Evolutionary conservation across 352 stramenopile species (phyloP), one percentile per base, ranked within the genome.

Genomic region (Phytophthora pisi): DNA sequence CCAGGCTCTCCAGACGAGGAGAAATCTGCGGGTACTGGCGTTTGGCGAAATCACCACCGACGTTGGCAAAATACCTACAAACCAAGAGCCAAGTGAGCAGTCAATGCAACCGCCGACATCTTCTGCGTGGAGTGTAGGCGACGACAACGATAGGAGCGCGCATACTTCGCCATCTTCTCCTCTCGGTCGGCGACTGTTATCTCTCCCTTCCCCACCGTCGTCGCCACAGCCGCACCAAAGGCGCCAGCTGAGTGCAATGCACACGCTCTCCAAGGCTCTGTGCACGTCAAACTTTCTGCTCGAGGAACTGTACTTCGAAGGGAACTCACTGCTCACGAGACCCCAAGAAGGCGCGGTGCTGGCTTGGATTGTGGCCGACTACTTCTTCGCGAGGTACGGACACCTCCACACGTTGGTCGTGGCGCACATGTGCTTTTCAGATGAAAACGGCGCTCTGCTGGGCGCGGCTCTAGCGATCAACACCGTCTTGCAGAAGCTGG

Each of bases 361-460:
- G 3, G 82, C 81, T 7, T 56, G 24, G 0, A 74, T 84, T n/a
- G 42, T 93, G 0, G 79, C 82, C 16, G 84, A 93, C 60, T 93
- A 83, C 60, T 93, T 93, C 67, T 89, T 90, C 58, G 84, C 79
- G n/a, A 72, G 81, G 2, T 93, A 93, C 52, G 84, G 82, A 0
- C 75, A 74, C 15, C 66, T 93, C 6, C 56, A 61, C 8, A 81
- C 62, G n/a, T 67, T 93, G 18, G 68, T 75, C 7, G 61, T 86
- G 1, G 74, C 69, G 6, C 64, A 69, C 16, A 83, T 91, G 74
- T 51, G 57, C 8, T 63, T 92, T 24, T 77, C 70, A 16, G 83
- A 91, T 42, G 54, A 59, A 2, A 75, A 66, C 5, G 74, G 67
- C 2, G 75, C 62, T 4, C 40, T 74, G 0, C 61, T 93, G 16